Percentiles rank a stretch among this genome's conserved stretches.
These are phyloP conservation scores for Ustilago cynodontis DNA, from an alignment of 1,284 basidiomycete species.

Conservation along the genomic window DNA sequence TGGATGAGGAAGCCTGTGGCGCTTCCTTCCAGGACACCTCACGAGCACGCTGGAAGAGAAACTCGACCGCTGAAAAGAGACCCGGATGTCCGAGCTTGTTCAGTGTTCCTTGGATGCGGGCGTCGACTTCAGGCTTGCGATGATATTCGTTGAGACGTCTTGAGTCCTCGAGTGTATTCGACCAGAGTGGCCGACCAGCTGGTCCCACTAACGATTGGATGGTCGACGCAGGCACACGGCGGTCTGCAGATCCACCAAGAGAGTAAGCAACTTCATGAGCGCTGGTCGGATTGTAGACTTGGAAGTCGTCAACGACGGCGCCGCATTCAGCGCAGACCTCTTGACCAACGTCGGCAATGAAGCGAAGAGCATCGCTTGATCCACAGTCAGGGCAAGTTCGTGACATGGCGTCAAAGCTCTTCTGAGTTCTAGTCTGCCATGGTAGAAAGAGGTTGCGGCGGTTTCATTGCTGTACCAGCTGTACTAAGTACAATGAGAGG, in stretches of 20 bases:
- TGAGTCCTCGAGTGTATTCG: constrained; percentile 16
- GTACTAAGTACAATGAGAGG: too few relatives aligned
- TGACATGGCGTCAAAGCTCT: constrained; percentile 9
- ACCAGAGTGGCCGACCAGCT: constrained; percentile 11
- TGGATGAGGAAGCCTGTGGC: background rate
- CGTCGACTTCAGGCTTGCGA: constrained; percentile 39
- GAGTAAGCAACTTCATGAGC: constrained; percentile 24
- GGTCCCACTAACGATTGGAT: background rate
- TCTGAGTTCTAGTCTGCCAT: background rate
- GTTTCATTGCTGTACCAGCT: background rate
- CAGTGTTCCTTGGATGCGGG: constrained; percentile 26
- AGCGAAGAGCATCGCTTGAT: constrained; percentile 8
- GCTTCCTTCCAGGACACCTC: constrained; percentile 24
- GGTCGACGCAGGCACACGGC: constrained; percentile 5
- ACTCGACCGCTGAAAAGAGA: constrained; percentile 31
- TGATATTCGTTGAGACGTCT: constrained; percentile 3
- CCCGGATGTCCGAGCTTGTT: constrained; percentile 15
- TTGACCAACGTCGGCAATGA: constrained; percentile 27
- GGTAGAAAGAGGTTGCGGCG: background rate
- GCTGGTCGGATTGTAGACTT: constrained; percentile 31
- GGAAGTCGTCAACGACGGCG: constrained; percentile 20
- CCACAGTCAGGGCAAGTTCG: constrained; percentile 32
- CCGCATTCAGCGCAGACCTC: constrained; percentile 31
- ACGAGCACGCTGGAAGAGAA: constrained; percentile 36
- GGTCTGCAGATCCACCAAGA: constrained; percentile 16